Conservation (phyloP, 1,139 yeast species). For the Ogataea hybrid region DNA sequence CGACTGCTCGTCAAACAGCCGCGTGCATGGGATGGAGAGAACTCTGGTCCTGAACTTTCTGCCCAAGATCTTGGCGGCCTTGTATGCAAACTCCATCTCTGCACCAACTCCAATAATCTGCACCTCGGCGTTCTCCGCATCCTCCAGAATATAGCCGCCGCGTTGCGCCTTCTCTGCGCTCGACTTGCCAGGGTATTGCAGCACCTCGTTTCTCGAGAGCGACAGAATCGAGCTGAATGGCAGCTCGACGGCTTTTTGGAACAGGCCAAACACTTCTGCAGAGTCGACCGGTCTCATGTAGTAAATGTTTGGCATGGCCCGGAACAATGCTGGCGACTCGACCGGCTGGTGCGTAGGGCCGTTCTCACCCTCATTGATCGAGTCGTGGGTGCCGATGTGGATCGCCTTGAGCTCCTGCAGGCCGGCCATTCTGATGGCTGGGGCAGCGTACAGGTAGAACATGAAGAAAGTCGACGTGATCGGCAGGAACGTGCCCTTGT, state of each 20-base stretch:
- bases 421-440: conserved; percentile 95
- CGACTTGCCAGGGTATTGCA: conserved; percentile 87
- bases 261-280: conserved; percentile 97
- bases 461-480: conserved; percentile 84
- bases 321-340: conserved; percentile 96
- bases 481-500: conserved; percentile 82
- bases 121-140: conserved; percentile 65
- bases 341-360: conserved; percentile 99
- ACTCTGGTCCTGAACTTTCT: conserved; percentile 61
- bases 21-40: conserved; percentile 92
- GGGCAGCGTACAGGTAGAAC: conserved; percentile 68
- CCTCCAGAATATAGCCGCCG: conserved; percentile 87
- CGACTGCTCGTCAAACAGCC: conserved; percentile 83
- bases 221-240: conserved; percentile 80
- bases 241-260: conserved; percentile 71
- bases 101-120: conserved; percentile 94
- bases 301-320: conserved; percentile 91
- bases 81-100: conserved; percentile 84
- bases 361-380: conserved; percentile 98
- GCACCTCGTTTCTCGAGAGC: conserved; percentile 95
- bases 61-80: conserved; percentile 70
- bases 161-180: conserved; percentile 85
- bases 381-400: conserved; percentile 99
- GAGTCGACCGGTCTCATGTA: conserved; percentile 99
- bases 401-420: conserved; percentile 90